These are phyloP conservation scores for Cadophora luteo-olivacea DNA, from an alignment of 2,329 filamentous ascomycete species.

Conservation along the genomic window DNA sequence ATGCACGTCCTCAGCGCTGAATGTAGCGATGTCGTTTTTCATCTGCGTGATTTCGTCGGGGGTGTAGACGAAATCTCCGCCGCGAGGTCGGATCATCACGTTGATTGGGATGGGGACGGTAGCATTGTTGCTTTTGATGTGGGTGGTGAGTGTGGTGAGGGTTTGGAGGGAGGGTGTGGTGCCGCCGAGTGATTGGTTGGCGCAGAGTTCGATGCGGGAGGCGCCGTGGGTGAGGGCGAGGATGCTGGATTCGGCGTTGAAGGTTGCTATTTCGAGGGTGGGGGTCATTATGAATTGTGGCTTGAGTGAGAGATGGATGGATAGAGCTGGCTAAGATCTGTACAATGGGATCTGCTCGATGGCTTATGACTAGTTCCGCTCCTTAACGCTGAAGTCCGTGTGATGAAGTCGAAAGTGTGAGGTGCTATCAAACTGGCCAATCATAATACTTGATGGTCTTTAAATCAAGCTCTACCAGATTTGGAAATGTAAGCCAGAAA, in stretches of 20 bases:
- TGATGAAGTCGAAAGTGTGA: background rate
- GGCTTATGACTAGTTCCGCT: background rate
- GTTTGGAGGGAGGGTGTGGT: conserved; percentile 46
- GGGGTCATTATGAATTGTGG: conserved; percentile 15
- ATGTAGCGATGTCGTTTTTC: conserved; percentile 47
- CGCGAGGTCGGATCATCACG: conserved; percentile 60
- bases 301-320: background rate
- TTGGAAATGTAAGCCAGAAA: conserved; percentile 2
- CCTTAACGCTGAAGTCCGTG: background rate
- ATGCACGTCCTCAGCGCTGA: conserved; percentile 44
- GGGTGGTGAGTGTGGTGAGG: conserved; percentile 40
- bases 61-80: conserved; percentile 53
- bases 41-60: conserved; percentile 51
- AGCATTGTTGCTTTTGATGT: background rate
- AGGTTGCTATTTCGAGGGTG: conserved; percentile 56
- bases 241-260: conserved; percentile 51
- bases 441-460: background rate
- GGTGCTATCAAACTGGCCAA: background rate
- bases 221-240: conserved; percentile 51
- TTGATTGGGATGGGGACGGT: conserved; percentile 50
- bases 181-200: conserved; percentile 49
- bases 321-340: background rate
- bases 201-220: conserved; percentile 58
- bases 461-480: background rate
- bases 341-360: background rate